Conservation (phyloP, 1,284 basidiomycete species). For the Schizophyllum commune region DNA sequence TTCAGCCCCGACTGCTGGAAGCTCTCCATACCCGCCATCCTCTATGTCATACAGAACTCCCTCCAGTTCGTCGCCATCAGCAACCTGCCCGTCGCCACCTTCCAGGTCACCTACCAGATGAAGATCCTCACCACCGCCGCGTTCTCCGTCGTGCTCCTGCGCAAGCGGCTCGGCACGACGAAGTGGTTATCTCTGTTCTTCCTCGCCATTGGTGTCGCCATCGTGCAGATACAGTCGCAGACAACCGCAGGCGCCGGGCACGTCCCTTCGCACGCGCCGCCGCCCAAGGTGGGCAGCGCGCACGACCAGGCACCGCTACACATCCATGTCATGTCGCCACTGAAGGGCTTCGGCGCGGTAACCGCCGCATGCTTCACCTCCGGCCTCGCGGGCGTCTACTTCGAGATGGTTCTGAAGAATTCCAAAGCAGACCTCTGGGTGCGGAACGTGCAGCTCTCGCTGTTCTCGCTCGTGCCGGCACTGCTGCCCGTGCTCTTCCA, state of each 20-base stretch:
- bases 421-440: slow-evolving; percentile 90
- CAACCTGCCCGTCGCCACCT: slow-evolving; percentile 91
- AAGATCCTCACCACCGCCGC: slow-evolving; percentile 96
- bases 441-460: slow-evolving; percentile 91
- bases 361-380: slow-evolving; percentile 92
- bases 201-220: slow-evolving; percentile 77
- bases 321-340: slow-evolving; percentile 61
- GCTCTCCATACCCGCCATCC: slow-evolving; percentile 73
- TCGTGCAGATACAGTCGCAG: slow-evolving; percentile 72
- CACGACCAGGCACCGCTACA: slow-evolving; percentile 39
- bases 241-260: slow-evolving; percentile 8
- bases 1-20: slow-evolving; percentile 25
- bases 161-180: slow-evolving; percentile 59
- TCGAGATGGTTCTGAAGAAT: slow-evolving; percentile 95
- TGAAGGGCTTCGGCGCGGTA: slow-evolving; percentile 85
- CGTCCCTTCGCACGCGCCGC: slow-evolving; percentile 13
- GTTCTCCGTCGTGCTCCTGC: slow-evolving; percentile 87
- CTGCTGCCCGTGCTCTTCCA: slow-evolving; percentile 51
- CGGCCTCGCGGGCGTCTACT: slow-evolving; percentile 95
- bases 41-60: slow-evolving; percentile 93
- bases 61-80: slow-evolving; percentile 92
- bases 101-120: slow-evolving; percentile 95
- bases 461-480: slow-evolving; percentile 88
- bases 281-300: slow-evolving; percentile 41
- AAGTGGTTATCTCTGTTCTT: slow-evolving; percentile 76